phyloP scores from a whole-genome alignment of 2,329 filamentous ascomycete species.

The Sporothrix schenckii region DNA sequence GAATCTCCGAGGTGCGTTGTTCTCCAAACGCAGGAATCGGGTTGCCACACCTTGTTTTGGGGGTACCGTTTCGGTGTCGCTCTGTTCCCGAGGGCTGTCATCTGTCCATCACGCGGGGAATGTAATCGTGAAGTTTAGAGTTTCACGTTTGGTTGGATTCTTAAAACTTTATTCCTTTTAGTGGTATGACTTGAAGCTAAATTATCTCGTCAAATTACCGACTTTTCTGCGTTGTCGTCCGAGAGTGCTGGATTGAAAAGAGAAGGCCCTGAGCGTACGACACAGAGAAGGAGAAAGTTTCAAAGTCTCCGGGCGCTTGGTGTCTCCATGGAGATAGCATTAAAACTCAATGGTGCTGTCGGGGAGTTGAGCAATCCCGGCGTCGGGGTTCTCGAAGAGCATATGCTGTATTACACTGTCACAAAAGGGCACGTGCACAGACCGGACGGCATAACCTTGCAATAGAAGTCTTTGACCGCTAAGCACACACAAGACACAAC shows the following conservation, averaged over 20 bases:
- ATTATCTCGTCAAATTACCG: background rate
- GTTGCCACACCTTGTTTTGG: background rate
- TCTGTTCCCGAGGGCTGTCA: background rate
- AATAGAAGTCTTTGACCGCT: background rate
- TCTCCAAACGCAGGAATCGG: no score
- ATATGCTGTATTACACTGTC: background rate
- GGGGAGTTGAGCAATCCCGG: conserved; percentile 22
- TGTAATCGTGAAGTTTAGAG: background rate
- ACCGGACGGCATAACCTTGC: no score
- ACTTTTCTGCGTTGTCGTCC: background rate
- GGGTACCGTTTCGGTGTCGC: background rate
- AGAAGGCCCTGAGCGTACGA: background rate
- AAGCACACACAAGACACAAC: background rate
- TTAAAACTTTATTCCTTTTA: background rate
- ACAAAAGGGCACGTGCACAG: background rate
- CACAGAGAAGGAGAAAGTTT: no score
- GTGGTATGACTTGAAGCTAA: no score
- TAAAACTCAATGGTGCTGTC: background rate
- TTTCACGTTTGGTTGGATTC: no score
- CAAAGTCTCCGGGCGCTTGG: background rate
- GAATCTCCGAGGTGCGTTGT: background rate
- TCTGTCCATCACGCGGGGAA: no score
- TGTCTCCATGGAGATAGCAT: conserved; percentile 20
- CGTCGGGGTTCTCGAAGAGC: conserved; percentile 3
- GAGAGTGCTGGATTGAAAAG: background rate